Conservation (phyloP, 73 alveolate species). For the Effrenium voratum region DNA sequence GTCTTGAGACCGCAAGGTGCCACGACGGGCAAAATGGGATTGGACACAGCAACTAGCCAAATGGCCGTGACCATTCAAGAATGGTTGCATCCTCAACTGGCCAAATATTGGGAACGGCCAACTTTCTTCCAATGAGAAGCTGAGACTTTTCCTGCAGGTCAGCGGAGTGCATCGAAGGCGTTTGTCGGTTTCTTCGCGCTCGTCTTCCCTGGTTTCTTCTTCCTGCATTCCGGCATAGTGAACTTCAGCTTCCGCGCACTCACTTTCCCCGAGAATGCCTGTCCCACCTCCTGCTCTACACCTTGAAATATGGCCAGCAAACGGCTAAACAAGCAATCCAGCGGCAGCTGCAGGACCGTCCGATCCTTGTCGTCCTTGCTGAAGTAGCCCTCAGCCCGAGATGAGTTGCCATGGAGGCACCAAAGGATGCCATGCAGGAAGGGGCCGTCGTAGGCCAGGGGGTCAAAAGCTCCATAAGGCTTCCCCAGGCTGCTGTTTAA, state of each 20-base stretch:
- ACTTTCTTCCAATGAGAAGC: not conserved
- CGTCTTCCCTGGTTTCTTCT: not conserved
- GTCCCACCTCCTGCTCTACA: constrained; percentile 1
- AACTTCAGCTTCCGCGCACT: constrained; percentile 36
- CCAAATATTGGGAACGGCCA: too few relatives aligned
- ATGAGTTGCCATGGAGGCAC: not conserved
- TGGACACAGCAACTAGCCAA: too few relatives aligned
- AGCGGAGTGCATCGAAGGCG: constrained; percentile 36
- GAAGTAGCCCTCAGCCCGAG: not conserved
- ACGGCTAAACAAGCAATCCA: not conserved
- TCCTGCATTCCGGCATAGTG: constrained; percentile 2
- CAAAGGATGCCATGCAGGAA: constrained; percentile 10
- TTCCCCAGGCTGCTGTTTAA: not conserved
- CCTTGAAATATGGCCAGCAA: constrained; percentile 4
- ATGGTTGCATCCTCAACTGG: too few relatives aligned
- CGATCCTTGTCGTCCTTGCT: constrained; percentile 4
- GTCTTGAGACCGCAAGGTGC: too few relatives aligned
- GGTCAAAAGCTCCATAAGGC: not conserved
- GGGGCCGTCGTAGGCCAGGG: constrained; percentile 30
- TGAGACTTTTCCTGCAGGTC: not conserved
- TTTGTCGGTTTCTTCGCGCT: not conserved
- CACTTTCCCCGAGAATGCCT: constrained; percentile 12
- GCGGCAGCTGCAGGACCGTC: not conserved
- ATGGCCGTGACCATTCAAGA: too few relatives aligned
- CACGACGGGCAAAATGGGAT: too few relatives aligned